Base-by-base conservation (phyloP, 768 basidiomycete species). In the Chiua virens region DNA sequence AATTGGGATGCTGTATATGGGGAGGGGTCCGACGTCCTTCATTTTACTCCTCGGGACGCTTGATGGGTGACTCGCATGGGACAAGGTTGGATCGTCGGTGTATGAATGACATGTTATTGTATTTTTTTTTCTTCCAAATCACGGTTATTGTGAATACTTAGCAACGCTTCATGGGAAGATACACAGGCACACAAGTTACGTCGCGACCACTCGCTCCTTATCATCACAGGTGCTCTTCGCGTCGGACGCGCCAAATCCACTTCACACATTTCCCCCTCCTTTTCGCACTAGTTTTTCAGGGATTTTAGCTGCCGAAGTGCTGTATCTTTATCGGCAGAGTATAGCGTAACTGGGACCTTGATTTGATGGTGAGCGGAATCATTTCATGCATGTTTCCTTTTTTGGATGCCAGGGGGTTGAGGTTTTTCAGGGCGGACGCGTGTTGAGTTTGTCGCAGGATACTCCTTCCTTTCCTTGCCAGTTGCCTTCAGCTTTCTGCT, bases 1-100 rank as follows among this genome's bases (percentile, higher is more conserved):
- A 77, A 89, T 60, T 89, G 89, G 89, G 77, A 85, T 5, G 68
- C 48, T 22, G 69, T 56, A 15, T 91, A 91, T 61, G 87, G 87
- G 10, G 60, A 68, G 38, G 89, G 88, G 3, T 89, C 73, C 50
- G 85, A 90, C 63, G 84, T 90, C 4, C 59, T 89, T 51, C 80
- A 89, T 74, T 76, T 83, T 42, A 69, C 54, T 41, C 39, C 55
- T 38, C 54, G 55, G 38, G 53, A 48, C 42, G 45, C 47, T 13
- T 70, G 49, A 67, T 38, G 40, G 8, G 5, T 27, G n/a, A n/a
- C n/a, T n/a, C n/a, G n/a, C n/a, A n/a, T n/a, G n/a, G n/a, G n/a
- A n/a, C 39, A 55, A 47, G 48, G 49, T 42, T 50, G 56, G 61
- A 44, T 66, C 53, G 47, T 47, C 48, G 21, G n/a, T 47, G 45